Base-by-base conservation (phyloP, 805 yeast species). In the Candida golubevii region DNA sequence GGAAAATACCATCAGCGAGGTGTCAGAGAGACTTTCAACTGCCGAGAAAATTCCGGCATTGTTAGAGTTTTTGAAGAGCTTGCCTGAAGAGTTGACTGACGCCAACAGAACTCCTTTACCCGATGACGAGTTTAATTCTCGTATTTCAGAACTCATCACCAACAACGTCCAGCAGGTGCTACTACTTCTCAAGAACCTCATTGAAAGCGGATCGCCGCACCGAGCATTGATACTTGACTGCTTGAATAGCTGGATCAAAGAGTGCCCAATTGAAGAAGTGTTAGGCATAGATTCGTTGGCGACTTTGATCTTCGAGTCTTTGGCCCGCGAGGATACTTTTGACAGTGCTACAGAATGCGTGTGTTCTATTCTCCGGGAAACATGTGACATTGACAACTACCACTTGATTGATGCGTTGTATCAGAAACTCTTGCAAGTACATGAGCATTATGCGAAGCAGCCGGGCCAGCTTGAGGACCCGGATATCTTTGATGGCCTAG, bases 41-140 rank as follows among this genome's bases (percentile, higher is more conserved):
- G 64, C 68, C 41, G 68, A 61, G 41, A 60, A 68, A 38, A 60
- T 75, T 54, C 60, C 67, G 5, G 67, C 79, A 39, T 61, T 91
- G 35, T 69, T 95, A 44, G 95, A 87, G 58, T 89, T 91, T 57
- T 74, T 93, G 50, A 83, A 82, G 60, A 83, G 93, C 41, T 68
- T 93, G 45, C 99, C 99, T 1, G 98, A 93, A 62, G 99, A 93
- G 65, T 75, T 89, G 36, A 66, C 82, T 36, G 95, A 85, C 55
- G 80, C 82, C 40, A 85, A 83, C 53, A 81, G 81, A 46, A 79
- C 93, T 1, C 83, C 90, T 13, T 70, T 91, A 50, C 79, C 88
- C 6, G 93, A 86, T 60, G 90, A 85, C 38, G 96, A 91, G 59
- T 85, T 84, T 57, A 74, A 77, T 43, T 51, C 61, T 1, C 77